These are phyloP conservation scores for Brassica rapa DNA, from an alignment of 345 rosid species.

Conservation along the genomic window DNA sequence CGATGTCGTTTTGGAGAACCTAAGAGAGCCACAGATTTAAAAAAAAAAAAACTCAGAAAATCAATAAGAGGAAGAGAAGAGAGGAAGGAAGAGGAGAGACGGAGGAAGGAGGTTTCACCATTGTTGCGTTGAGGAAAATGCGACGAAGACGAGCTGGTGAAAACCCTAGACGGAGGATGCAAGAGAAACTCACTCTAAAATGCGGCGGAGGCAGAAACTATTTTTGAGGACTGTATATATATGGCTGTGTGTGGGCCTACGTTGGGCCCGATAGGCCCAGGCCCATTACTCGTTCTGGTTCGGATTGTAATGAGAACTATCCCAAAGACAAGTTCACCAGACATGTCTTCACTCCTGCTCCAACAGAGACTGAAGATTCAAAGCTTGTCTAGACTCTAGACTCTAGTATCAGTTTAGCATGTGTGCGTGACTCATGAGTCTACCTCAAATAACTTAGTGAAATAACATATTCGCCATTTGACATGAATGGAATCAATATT, in stretches of 20 bases:
- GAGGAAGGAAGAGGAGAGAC: background rate
- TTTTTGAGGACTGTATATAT: background rate
- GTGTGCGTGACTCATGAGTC: background rate
- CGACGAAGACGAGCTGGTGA: background rate
- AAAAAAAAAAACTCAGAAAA: background rate
- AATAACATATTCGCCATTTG: background rate
- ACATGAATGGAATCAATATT: no score
- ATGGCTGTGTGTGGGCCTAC: background rate
- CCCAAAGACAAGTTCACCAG: background rate
- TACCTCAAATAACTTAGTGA: background rate
- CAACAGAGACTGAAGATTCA: background rate
- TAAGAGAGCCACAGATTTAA: conserved; percentile 20
- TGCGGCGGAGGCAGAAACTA: background rate
- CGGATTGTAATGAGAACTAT: no score
- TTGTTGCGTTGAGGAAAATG: conserved; percentile 3
- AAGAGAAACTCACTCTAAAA: background rate
- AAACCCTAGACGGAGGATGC: conserved; percentile 20
- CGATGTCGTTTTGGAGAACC: conserved; percentile 59
- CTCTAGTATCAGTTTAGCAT: background rate
- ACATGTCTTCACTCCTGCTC: background rate
- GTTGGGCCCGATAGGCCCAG: no score
- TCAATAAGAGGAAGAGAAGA: background rate
- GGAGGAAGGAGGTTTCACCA: background rate
- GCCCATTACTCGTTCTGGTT: background rate
- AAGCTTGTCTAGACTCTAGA: background rate